Evolutionary conservation across 345 rosid genomes (phyloP), one percentile per base, ranked within the genome.

Genomic region (Rhodamnia argentea): DNA sequence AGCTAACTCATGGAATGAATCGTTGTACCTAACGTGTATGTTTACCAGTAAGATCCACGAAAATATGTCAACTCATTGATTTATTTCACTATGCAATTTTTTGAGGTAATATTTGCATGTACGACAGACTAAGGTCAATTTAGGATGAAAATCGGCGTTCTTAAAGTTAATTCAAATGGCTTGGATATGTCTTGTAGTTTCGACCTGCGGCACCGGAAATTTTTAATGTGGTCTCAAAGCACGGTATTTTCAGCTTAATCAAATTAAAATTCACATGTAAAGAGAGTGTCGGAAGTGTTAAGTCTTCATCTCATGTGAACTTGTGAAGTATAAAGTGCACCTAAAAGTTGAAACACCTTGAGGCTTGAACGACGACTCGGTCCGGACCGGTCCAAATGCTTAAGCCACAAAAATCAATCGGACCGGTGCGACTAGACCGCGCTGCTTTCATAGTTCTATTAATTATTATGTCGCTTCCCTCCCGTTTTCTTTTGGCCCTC

Each of bases 61-160:
- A 16, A 9, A 32, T 11, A 32, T 16, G 12, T 9, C 13, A 1
- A 6, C 3, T 16, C 22, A 24, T 64, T 2, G 12, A 16, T 64
- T 64, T 32, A 32, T 18, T 29, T 62, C 3, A 3, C 1, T 7
- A 3, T 3, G 75, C 75, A 62, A 62, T 14, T 29, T 62, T 29
- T 15, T 14, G 40, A 37, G 40, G 40, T 37, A 37, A 37, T 37
- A 37, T 37, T 37, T 62, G 6, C 75, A 15, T 64, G 44, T 2
- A 16, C 44, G 1, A 9, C 0, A 32, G 2, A 32, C 1, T 70
- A 70, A 32, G 3, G 47, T 70, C 0, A 1, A 0, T 13, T 70
- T 40, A 20, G 3, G 0, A 32, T 32, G 1, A 2, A 10, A 32
- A 16, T 37, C 1, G 0, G 3, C 1, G 5, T 37, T 70, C 13